phyloP scores from a whole-genome alignment of 2,329 filamentous ascomycete species.

The Apiospora marii region DNA sequence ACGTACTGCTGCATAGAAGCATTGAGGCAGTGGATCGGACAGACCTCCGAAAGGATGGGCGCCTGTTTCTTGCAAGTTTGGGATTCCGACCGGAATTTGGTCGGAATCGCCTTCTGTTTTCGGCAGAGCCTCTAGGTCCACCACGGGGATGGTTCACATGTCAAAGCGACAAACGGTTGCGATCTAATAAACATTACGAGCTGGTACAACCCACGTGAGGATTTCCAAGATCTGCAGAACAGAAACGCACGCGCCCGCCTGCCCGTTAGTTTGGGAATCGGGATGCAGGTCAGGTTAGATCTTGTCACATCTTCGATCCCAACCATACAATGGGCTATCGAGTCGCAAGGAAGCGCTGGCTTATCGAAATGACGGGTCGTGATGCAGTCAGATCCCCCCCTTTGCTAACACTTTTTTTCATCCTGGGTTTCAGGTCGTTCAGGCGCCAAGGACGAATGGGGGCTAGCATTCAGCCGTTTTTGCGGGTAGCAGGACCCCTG shows the following conservation, averaged over 20 bases:
- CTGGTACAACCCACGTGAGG: not conserved
- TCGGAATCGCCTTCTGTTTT: not conserved
- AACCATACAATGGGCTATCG: not conserved
- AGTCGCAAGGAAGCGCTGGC: not conserved
- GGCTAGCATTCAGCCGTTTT: not conserved
- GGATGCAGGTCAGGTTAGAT: not conserved
- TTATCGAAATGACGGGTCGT: not conserved
- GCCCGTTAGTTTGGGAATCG: not conserved
- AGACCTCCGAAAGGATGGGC: not conserved
- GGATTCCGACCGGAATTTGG: not conserved
- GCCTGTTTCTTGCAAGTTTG: not conserved
- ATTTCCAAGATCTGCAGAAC: slow-evolving; percentile 1
- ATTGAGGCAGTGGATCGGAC: not conserved
- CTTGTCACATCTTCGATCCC: not conserved
- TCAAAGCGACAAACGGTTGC: not conserved
- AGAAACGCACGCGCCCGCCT: not conserved
- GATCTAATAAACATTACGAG: slow-evolving; percentile 1
- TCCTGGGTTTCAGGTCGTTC: slow-evolving; percentile 7
- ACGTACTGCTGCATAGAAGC: slow-evolving; percentile 3
- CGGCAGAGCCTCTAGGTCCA: not conserved
- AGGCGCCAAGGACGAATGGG: slow-evolving; percentile 13
- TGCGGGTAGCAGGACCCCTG: not conserved
- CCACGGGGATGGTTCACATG: not conserved
- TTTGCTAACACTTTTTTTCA: not conserved
- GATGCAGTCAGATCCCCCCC: not conserved